phyloP scores from a whole-genome alignment of 768 basidiomycete species.

The Rhizopogon vesiculosus region DNA sequence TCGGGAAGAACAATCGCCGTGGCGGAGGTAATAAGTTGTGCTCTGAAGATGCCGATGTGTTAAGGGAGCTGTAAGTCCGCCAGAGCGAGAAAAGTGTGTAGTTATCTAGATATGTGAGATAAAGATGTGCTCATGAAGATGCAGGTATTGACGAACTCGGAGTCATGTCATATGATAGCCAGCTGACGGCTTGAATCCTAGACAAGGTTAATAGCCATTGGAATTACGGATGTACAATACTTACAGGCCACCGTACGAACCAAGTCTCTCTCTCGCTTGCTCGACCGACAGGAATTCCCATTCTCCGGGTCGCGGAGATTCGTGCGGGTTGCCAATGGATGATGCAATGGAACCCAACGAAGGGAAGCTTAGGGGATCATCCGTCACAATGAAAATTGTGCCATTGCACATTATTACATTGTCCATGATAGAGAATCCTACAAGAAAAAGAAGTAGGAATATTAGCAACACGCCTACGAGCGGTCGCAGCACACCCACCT shows the following conservation, averaged over 20 bases:
- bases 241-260: constrained; percentile 50
- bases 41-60: constrained; percentile 35
- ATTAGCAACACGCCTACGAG: neutral
- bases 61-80: constrained; percentile 68
- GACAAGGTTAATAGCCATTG: neutral
- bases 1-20: constrained; percentile 70
- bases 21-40: constrained; percentile 61
- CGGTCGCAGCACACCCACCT: constrained; percentile 36
- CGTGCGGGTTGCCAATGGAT: constrained; percentile 24
- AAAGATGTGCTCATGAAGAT: constrained; percentile 1
- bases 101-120: constrained; percentile 37
- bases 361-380: constrained; percentile 61
- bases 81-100: constrained; percentile 74
- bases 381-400: constrained; percentile 70
- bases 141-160: constrained; percentile 38
- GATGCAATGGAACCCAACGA: constrained; percentile 45
- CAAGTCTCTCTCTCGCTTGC: constrained; percentile 45
- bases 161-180: constrained; percentile 52
- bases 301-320: constrained; percentile 42
- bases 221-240: constrained; percentile 16
- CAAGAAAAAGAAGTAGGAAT: neutral
- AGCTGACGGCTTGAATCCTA: constrained; percentile 66
- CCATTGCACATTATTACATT: constrained; percentile 74
- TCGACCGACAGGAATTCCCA: constrained; percentile 57
- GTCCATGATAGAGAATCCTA: constrained; percentile 83